Evolutionary conservation across 305 asterid genomes (phyloP), one percentile per base, ranked within the genome.

Genomic region (Solanum chacoense): DNA sequence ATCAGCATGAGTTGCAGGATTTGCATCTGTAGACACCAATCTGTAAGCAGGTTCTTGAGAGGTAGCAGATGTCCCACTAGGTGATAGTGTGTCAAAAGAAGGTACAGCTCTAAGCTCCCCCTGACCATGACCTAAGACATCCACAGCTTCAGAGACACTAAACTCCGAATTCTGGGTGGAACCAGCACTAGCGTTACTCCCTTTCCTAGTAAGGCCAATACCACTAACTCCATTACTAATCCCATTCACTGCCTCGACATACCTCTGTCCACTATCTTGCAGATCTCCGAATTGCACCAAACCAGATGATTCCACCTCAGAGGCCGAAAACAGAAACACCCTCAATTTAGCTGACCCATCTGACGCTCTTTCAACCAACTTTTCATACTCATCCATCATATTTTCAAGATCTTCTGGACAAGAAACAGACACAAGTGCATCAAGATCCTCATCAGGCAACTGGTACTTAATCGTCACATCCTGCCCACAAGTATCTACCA

Each of bases 381-480:
- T 97, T 84, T 95, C 97, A 92, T 95, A 95, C 91, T 97, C 99
- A 73, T 97, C 99, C 98, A 97, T 95, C 99, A 97, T 97, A 91
- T 97, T 97, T 85, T 96, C 99, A 77, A 97, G 96, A 92, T 97
- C 99, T 90, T 97, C 99, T 11, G 96, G 90, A 87, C 98, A 95
- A 20, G 99, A 95, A 93, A 97, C 98, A 5, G 99, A 89, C 6
- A 97, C 98, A 72, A 97, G 98, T 14, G 99, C 98, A 91, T 97
- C 99, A 72, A 97, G 98, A 90, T 95, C 99, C 92, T 97, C 99
- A 18, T 95, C 99, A 13, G 99, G 99, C 89, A 97, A 93, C 93
- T 97, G 98, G 89, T 97, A 97, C 94, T 97, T 97, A 85, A 97
- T 94, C 87, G 91, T 96, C 89, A 92, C 94, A 91, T 92, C 93